A percentile compares a stretch with the other conserved stretches of the same genome.
Conservation (phyloP, 2,329 filamentous ascomycete genomes). For the Beauveria varroae region DNA sequence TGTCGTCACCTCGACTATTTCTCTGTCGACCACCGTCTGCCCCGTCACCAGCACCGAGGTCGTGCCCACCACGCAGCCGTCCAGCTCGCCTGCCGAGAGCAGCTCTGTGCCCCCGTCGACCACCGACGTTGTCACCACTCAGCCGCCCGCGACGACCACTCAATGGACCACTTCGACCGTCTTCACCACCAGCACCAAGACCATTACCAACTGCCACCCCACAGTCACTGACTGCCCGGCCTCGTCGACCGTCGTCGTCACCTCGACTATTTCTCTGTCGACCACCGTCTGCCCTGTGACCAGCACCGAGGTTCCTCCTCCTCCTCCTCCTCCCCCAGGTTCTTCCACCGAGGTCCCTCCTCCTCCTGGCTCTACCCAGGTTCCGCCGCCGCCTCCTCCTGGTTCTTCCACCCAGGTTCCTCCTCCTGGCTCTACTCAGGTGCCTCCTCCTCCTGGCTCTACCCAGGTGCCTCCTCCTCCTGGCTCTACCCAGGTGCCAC, state of each 20-base stretch:
- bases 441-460: constrained; percentile 5
- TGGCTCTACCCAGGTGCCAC: neutral
- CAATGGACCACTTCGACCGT: constrained; percentile 24
- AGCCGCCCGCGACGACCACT: constrained; percentile 11
- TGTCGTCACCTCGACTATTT: constrained; percentile 21
- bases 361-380: constrained; percentile 1
- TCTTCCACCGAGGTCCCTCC: neutral
- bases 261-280: constrained; percentile 25
- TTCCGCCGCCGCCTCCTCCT: neutral
- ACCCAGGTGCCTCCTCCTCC: constrained; percentile 11
- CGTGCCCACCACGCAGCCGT: neutral
- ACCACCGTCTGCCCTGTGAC: constrained; percentile 37
- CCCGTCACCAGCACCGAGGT: constrained; percentile 24
- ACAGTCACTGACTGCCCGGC: constrained; percentile 25
- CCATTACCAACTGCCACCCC: constrained; percentile 18
- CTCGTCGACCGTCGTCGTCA: constrained; percentile 18
- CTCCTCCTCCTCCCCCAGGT: neutral
- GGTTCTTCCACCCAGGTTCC: neutral
- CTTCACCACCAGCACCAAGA: constrained; percentile 20
- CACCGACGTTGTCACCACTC: neutral
- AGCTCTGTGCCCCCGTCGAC: too few species aligned
- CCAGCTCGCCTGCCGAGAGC: too few species aligned
- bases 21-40: constrained; percentile 34
- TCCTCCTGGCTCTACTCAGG: neutral
- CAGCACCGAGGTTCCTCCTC: constrained; percentile 4